Conservation (phyloP, 805 yeast genomes). For the Ogataea henricii region DNA sequence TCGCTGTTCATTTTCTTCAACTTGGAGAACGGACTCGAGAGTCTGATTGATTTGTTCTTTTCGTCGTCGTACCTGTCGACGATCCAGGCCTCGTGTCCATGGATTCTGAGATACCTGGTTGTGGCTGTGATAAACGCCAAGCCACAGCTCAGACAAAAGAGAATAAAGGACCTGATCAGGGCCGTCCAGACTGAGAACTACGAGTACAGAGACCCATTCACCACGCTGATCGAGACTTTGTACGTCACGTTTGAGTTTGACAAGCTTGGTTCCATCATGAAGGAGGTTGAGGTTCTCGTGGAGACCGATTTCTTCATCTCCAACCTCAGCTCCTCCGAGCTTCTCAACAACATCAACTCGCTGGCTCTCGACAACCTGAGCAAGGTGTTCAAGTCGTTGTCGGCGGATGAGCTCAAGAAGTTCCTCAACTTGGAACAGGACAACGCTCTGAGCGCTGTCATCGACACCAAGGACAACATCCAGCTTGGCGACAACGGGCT, state of each 20-base stretch:
- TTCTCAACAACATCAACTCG: slow-evolving; percentile 26
- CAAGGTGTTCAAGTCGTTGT: slow-evolving; percentile 28
- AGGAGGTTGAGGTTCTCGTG: slow-evolving; percentile 48
- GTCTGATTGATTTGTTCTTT: slow-evolving; percentile 57
- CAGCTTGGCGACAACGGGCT: slow-evolving; percentile 50
- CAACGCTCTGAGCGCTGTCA: slow-evolving; percentile 7
- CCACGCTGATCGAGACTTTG: slow-evolving; percentile 54
- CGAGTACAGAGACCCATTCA: slow-evolving; percentile 67
- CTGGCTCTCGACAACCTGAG: slow-evolving; percentile 28
- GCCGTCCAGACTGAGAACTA: slow-evolving; percentile 62
- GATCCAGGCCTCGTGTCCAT: slow-evolving; percentile 71
- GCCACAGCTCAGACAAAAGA: slow-evolving; percentile 45
- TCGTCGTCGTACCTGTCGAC: slow-evolving; percentile 62
- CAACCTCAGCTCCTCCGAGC: slow-evolving; percentile 37
- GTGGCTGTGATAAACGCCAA: slow-evolving; percentile 53
- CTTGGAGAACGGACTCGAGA: slow-evolving; percentile 51
- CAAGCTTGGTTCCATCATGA: slow-evolving; percentile 49
- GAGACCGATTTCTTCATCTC: slow-evolving; percentile 60
- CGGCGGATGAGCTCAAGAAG: slow-evolving; percentile 23
- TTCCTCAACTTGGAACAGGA: slow-evolving; percentile 34
- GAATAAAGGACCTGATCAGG: slow-evolving; percentile 57
- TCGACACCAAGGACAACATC: slow-evolving; percentile 28
- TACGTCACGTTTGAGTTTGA: slow-evolving; percentile 62
- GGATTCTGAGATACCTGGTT: slow-evolving; percentile 66
- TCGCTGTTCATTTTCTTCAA: slow-evolving; percentile 64